A percentile compares a stretch with the other conserved stretches of the same genome.
Conservation (phyloP, 441 rosid species). For the Pelargonium australe region DNA sequence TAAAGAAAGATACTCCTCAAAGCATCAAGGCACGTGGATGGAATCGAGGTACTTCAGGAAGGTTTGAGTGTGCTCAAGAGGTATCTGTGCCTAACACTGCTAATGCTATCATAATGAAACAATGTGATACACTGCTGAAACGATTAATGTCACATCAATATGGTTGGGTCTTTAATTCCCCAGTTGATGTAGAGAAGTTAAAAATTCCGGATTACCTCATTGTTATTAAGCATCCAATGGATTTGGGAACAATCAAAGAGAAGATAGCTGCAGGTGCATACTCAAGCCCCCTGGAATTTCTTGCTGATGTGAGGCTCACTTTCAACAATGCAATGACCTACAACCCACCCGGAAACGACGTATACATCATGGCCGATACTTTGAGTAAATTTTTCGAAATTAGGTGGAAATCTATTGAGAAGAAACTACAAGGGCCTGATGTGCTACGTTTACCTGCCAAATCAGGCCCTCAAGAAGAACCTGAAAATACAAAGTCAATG, state of each 20-base stretch:
- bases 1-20: conserved; percentile 38
- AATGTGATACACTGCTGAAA: conserved; percentile 51
- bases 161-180: conserved; percentile 57
- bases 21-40: conserved; percentile 28
- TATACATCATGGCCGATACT: conserved; percentile 56
- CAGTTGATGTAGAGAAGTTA: conserved; percentile 52
- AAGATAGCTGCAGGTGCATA: conserved; percentile 42
- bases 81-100: conserved; percentile 28
- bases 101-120: conserved; percentile 46
- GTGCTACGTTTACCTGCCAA: conserved; percentile 29
- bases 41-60: conserved; percentile 41
- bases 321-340: conserved; percentile 65
- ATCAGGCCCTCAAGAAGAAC: conserved; percentile 28
- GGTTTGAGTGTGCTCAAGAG: conserved; percentile 37
- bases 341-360: conserved; percentile 62
- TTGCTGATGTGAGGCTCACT: conserved; percentile 55
- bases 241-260: conserved; percentile 50
- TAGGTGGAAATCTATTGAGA: conserved; percentile 59
- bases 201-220: conserved; percentile 58
- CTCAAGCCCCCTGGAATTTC: conserved; percentile 53
- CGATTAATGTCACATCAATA: conserved; percentile 54
- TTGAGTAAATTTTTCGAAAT: conserved; percentile 50
- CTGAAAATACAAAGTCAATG: conserved; percentile 30
- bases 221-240: conserved; percentile 65
- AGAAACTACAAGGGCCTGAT: conserved; percentile 33